Base-by-base conservation (phyloP, 1,139 yeast genomes). In the Hansenula lynferdii region DNA sequence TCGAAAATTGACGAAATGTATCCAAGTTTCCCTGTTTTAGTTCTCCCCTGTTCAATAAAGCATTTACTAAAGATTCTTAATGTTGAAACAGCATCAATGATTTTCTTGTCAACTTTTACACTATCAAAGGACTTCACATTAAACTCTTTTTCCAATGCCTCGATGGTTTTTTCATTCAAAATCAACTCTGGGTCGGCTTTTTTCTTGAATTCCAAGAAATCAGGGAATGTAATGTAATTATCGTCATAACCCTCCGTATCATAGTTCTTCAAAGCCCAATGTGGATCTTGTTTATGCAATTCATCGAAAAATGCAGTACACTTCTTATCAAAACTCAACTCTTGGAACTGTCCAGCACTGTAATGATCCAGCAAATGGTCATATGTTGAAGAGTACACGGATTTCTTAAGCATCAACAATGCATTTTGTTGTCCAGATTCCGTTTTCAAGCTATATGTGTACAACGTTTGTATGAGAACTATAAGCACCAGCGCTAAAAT, bases 61-160 rank as follows among this genome's bases (percentile, higher is more conserved):
- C 76, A 70, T 41, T 63, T 64, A 36, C 67, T 68, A 47, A 64
- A 70, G 15, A 68, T 56, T 43, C 74, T 57, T 28, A 69, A 45
- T 35, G 63, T 64, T 0, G 70, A 38, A 10, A 67, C 43, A 37
- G 58, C 60, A 41, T 70, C 69, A 24, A 62, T 53, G 34, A 69
- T 53, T 8, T 42, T 51, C 36, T 66, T 64, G 44, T 67, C 72
- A 17, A 54, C 42, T 12, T 43, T 51, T 34, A 44, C 51, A 50
- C 45, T 54, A 36, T 16, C 39, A 27, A 33, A 48, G 40, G 36
- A 50, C 41, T 42, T 53, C 41, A 23, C 40, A 33, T 43, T 40
- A 25, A 43, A 48, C 28, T 43, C 48, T 16, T 37, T 28, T 18
- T 51, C 44, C 10, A 49, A 26, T 12, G 42, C 42, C 2, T 12